Evolutionary conservation across 129 eudicot genomes (phyloP).

Genomic region (Silybum marianum): DNA sequence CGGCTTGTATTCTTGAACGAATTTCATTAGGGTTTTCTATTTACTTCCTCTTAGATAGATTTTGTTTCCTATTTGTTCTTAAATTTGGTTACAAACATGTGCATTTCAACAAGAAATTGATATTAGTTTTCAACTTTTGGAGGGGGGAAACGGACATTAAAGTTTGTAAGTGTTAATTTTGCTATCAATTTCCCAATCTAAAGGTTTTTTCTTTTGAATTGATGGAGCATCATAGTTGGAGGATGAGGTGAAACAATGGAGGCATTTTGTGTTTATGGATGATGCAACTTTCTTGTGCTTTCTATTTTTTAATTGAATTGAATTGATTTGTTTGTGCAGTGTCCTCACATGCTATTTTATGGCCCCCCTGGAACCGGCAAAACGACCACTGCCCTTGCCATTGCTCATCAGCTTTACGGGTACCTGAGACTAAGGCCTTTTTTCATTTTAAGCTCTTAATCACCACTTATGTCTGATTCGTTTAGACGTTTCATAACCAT

Average conservation of each 20-base stretch:
- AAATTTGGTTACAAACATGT: neutral
- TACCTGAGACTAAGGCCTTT: slow-evolving; percentile 16
- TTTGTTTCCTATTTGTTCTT: neutral
- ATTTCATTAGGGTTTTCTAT: slow-evolving; percentile 9
- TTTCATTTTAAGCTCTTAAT: neutral
- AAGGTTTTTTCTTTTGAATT: neutral
- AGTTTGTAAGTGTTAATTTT: neutral
- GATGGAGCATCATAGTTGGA: neutral
- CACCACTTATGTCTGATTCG: too few species aligned
- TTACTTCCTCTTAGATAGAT: neutral
- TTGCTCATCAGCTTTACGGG: slow-evolving; percentile 97
- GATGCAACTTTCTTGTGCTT: neutral
- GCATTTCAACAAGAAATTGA: neutral
- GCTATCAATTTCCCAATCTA: neutral
- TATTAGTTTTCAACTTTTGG: neutral
- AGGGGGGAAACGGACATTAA: neutral
- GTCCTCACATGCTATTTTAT: slow-evolving; percentile 96
- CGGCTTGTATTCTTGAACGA: neutral
- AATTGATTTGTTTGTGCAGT: slow-evolving; percentile 47
- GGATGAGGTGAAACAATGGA: neutral
- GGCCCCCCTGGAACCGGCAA: slow-evolving; percentile 99
- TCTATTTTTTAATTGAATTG: neutral
- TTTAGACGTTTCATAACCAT: too few species aligned
- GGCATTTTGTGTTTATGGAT: slow-evolving; percentile 2
- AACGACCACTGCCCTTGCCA: slow-evolving; percentile 96